Evolutionary conservation across 768 basidiomycete genomes (phyloP).

Genomic region (Tulasnella sp.): DNA sequence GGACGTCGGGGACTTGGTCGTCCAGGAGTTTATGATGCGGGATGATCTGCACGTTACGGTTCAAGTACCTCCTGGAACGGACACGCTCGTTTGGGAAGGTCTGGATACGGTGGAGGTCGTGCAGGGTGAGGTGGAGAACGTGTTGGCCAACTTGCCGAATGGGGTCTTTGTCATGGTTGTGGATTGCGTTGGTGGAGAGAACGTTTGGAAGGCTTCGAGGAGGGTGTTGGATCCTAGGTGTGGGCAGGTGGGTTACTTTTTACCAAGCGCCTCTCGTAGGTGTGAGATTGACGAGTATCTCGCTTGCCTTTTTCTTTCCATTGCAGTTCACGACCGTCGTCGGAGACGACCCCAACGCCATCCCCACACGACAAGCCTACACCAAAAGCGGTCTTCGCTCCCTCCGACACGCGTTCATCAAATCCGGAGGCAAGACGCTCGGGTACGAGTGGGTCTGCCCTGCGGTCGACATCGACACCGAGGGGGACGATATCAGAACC

Average conservation of each 20-base stretch:
- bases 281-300: constrained; percentile 15
- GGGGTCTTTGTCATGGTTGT: constrained; percentile 64
- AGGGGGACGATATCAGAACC: constrained; percentile 64
- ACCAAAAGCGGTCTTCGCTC: constrained; percentile 66
- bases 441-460: constrained; percentile 79
- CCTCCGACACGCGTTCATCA: constrained; percentile 32
- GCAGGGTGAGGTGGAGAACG: constrained; percentile 15
- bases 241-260: constrained; percentile 28
- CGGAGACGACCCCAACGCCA: constrained; percentile 50
- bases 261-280: neutral
- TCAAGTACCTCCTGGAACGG: constrained; percentile 50
- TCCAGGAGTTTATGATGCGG: constrained; percentile 61
- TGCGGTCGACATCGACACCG: constrained; percentile 74
- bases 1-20: constrained; percentile 65
- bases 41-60: constrained; percentile 66
- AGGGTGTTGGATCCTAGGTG: constrained; percentile 43
- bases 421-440: constrained; percentile 32
- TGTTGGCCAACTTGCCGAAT: neutral
- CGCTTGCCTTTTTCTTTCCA: neutral
- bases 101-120: constrained; percentile 15
- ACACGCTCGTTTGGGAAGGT: constrained; percentile 48
- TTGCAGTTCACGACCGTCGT: constrained; percentile 68
- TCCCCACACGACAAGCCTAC: constrained; percentile 65
- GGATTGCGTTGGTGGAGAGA: constrained; percentile 75
- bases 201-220: constrained; percentile 68